Base-by-base conservation (phyloP, 1,139 yeast species). In the Pichia sp. region DNA sequence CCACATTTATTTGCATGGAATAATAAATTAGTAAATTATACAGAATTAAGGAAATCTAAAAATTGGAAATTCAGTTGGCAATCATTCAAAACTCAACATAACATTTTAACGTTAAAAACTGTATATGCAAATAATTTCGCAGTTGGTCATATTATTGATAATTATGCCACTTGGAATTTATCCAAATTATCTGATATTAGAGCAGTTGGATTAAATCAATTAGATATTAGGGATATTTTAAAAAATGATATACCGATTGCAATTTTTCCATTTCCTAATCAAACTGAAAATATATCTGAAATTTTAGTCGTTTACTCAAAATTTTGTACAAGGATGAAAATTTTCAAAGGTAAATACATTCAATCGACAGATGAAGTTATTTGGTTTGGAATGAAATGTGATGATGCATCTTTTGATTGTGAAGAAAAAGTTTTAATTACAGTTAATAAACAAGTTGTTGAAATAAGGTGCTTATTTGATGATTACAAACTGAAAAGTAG, bases 71-170 rank as follows among this genome's bases (percentile, higher is more conserved):
- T 55, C 24, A 45, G 49, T 25, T 57, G 58, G 46, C 51, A 55
- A 35, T 44, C 54, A 5, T 56, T 60, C 51, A 57, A 51, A 39
- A 57, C 63, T 4, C 51, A 55, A 6, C 48, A 54, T 41, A 50
- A 51, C 22, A 56, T 60, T 8, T 22, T 35, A 10, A 43, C 44
- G 8, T 27, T 60, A n/a, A 53, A 55, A 25, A 50, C 60, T 9
- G 49, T 60, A 28, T 53, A 53, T 39, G 59, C 62, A 1, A 54
- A 56, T 12, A 57, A 55, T 38, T 60, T 60, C 49, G 58, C 56
- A 3, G 52, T 59, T 33, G 46, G 53, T 12, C 62, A 60, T 46
- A 29, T 51, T 7, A 48, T 51, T 35, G 63, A 60, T 25, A 48
- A 48, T 35, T 47, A 47, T 35, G 63, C 64, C 4, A 51, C 50